Base-by-base conservation (phyloP, 208 protist species). In the Wallacemonas sp. region DNA sequence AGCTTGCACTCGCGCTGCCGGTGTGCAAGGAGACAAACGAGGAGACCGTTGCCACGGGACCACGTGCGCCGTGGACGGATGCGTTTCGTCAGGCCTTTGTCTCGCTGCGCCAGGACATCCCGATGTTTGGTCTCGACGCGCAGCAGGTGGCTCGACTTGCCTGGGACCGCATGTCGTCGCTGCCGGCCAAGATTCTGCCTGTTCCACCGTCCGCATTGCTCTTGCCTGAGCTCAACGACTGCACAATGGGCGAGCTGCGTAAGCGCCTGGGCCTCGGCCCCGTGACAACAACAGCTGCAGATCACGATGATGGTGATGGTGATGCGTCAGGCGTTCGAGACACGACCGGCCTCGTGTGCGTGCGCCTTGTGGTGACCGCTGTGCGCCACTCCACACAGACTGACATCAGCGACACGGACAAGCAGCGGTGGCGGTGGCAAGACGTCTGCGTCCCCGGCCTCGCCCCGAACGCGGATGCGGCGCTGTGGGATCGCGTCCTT, bases 401-500 rank as follows among this genome's bases (percentile, higher is more conserved):
- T 32, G 2, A 5, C 5, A n/a, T 47, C 23, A 17, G 32, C 30
- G 38, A 9, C 32, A 11, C 52, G n/a, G 9, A 33, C 32, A 14
- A n/a, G 43, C 38, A 3, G n/a, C 23, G 44, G 3, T 47, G 44
- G 61, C 32, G 24, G 43, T 65, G 29, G 61, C 23, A 55, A 16
- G 46, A 65, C n/a, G 44, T 65, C 12, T 65, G 38, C 44, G 27
- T 41, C 12, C 17, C 8, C 17, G 30, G 36, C 36, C 38, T 23
- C 11, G 12, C 38, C 26, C 24, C 21, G 23, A 14, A 33, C 6
- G 26, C 6, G 6, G 2, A 62, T 3, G 14, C 29, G 33, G 26
- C 14, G 2, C 38, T 48, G 36, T 58, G 52, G 61, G 68, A 74
- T n/a, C 16, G 23, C 23, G 19, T 61, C 9, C 38, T 74, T 0